Percentiles rank a stretch among this genome's conserved stretches.
Conservation (phyloP, 164 flowering plant genomes). For the Annona squamosa region DNA sequence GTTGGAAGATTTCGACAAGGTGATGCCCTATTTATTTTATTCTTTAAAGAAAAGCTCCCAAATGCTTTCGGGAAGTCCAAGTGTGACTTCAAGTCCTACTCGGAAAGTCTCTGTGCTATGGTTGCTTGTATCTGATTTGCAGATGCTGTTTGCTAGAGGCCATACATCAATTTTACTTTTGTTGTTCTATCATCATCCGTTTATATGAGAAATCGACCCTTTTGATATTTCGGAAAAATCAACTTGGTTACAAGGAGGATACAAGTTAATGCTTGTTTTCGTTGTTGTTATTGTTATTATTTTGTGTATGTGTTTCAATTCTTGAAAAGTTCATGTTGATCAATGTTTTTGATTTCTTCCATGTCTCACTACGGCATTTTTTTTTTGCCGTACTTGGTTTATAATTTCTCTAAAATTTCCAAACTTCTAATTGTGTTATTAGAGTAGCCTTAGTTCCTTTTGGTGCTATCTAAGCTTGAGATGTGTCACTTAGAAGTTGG, state of each 20-base stretch:
- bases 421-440: too few species aligned
- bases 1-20: constrained; percentile 5
- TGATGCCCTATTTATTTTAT: neutral
- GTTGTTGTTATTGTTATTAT: too few species aligned
- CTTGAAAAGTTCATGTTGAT: neutral
- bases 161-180: neutral
- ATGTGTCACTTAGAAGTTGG: neutral
- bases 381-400: neutral
- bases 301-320: neutral
- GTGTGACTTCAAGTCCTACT: neutral
- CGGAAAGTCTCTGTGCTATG: neutral
- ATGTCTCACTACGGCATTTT: neutral
- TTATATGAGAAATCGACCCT: neutral
- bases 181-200: neutral
- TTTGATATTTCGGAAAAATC: neutral
- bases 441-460: neutral
- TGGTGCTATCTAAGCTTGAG: neutral
- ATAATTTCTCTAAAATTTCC: too few species aligned
- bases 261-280: too few species aligned
- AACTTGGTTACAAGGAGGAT: neutral
- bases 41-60: neutral
- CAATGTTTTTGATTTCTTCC: neutral
- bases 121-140: neutral
- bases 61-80: neutral
- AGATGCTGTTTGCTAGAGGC: neutral